Evolutionary conservation across 2,329 filamentous ascomycete genomes (phyloP).

Genomic region (Bertia moriformis): DNA sequence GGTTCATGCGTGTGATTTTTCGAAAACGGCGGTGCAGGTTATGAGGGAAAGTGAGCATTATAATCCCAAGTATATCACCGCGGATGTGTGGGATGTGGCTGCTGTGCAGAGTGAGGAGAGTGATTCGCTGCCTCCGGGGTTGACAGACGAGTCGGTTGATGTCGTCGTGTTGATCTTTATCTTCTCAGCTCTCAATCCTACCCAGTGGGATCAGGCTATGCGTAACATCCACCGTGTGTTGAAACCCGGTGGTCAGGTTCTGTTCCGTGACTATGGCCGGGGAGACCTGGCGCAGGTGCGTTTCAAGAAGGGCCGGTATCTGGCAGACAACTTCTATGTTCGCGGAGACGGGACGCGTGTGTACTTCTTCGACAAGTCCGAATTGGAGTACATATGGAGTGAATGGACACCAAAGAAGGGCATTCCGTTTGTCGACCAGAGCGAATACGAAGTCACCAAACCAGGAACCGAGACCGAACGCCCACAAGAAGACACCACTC

Average conservation of each 20-base stretch:
- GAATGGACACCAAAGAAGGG: not conserved
- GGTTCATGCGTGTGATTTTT: slow-evolving; percentile 92
- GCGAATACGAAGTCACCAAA: too few relatives aligned
- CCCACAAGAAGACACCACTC: slow-evolving; percentile 5
- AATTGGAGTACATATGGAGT: slow-evolving; percentile 66
- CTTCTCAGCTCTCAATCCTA: slow-evolving; percentile 77
- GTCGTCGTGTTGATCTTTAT: slow-evolving; percentile 93
- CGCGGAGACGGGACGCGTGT: slow-evolving; percentile 89
- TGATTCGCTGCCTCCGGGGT: slow-evolving; percentile 58
- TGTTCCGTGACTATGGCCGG: slow-evolving; percentile 92
- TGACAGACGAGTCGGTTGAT: slow-evolving; percentile 70
- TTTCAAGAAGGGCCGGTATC: slow-evolving; percentile 86
- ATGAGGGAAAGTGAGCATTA: slow-evolving; percentile 74
- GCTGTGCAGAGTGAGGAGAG: slow-evolving; percentile 13
- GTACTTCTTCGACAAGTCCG: slow-evolving; percentile 87
- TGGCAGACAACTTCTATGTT: slow-evolving; percentile 96
- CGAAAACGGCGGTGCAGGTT: slow-evolving; percentile 83
- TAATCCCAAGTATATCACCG: slow-evolving; percentile 56
- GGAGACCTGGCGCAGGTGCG: slow-evolving; percentile 92
- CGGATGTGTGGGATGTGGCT: slow-evolving; percentile 89
- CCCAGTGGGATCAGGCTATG: slow-evolving; percentile 72
- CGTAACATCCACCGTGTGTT: slow-evolving; percentile 68
- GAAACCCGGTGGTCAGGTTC: slow-evolving; percentile 81
- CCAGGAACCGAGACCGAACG: too few relatives aligned
- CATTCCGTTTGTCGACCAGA: not conserved